Evolutionary conservation across 1,284 basidiomycete species (phyloP).

Genomic region (Cutaneotrichosporon curvatum): DNA sequence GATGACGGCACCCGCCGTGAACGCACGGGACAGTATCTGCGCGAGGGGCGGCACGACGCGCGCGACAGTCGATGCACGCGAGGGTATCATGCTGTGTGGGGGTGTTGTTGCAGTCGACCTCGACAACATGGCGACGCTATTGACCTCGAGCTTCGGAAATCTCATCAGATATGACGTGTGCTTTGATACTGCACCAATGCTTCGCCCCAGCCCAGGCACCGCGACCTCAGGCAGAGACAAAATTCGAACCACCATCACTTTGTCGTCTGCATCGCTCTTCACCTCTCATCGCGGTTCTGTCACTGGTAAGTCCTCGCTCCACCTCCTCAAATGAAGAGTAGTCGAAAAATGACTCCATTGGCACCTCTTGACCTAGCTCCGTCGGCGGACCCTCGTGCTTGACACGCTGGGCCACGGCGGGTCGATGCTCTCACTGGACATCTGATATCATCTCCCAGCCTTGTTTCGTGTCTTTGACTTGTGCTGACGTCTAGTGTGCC

Average conservation of each 20-base stretch:
- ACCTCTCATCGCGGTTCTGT: neutral
- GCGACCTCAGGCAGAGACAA: neutral
- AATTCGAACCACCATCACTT: neutral
- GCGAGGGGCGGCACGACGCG: constrained; percentile 21
- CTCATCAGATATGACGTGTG: neutral
- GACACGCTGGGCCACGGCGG: constrained; percentile 3
- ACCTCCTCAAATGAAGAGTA: constrained; percentile 38
- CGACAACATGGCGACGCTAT: no score
- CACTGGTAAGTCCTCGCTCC: neutral
- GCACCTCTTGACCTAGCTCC: constrained; percentile 45
- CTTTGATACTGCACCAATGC: neutral
- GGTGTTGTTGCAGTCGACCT: no score
- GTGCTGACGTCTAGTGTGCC: neutral
- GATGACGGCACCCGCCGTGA: neutral
- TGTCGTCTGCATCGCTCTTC: neutral
- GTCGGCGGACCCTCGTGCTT: constrained; percentile 5
- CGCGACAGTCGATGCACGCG: constrained; percentile 13
- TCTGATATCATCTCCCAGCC: constrained; percentile 9
- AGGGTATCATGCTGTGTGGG: constrained; percentile 1
- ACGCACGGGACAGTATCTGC: constrained; percentile 21
- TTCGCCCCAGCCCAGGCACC: neutral
- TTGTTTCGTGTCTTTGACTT: neutral
- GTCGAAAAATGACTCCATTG: constrained; percentile 38
- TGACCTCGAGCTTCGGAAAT: constrained; percentile 1
- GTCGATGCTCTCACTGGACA: constrained; percentile 21